Conservation (phyloP, 306 rosid genomes). For the Cucumis hystrix region DNA sequence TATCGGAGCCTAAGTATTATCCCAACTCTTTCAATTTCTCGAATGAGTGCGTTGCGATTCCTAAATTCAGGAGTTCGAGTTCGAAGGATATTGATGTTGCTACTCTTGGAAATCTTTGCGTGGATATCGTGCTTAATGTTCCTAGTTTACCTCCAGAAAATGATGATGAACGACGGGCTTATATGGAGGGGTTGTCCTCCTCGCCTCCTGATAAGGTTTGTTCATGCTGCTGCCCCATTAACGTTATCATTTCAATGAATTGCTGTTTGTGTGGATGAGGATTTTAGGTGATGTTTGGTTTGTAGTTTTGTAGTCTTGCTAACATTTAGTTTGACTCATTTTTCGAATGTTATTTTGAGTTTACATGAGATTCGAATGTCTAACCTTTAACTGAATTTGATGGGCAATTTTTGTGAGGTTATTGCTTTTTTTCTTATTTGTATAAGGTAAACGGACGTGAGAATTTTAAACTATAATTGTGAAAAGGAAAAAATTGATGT, state of each 20-base stretch:
- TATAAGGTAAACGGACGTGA: background rate
- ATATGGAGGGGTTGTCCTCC: constrained; percentile 60
- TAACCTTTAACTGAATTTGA: background rate
- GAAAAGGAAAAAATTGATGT: background rate
- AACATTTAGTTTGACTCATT: background rate
- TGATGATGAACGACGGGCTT: constrained; percentile 37
- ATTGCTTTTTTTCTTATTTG: background rate
- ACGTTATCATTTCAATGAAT: background rate
- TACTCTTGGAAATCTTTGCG: constrained; percentile 81
- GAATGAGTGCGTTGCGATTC: constrained; percentile 14
- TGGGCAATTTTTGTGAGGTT: background rate
- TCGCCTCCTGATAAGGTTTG: constrained; percentile 76
- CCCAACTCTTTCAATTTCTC: background rate
- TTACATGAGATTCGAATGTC: background rate
- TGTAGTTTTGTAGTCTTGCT: background rate
- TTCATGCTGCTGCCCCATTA: background rate
- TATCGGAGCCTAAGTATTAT: constrained; percentile 17
- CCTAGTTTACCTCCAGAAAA: constrained; percentile 66
- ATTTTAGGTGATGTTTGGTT: background rate
- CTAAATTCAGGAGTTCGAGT: constrained; percentile 16
- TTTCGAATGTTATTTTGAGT: background rate
- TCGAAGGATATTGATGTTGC: constrained; percentile 57
- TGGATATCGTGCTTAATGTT: constrained; percentile 78
- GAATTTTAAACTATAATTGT: background rate
- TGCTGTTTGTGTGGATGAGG: background rate